phyloP scores from a whole-genome alignment of 306 rosid genomes.

The Vigna unguiculata region DNA sequence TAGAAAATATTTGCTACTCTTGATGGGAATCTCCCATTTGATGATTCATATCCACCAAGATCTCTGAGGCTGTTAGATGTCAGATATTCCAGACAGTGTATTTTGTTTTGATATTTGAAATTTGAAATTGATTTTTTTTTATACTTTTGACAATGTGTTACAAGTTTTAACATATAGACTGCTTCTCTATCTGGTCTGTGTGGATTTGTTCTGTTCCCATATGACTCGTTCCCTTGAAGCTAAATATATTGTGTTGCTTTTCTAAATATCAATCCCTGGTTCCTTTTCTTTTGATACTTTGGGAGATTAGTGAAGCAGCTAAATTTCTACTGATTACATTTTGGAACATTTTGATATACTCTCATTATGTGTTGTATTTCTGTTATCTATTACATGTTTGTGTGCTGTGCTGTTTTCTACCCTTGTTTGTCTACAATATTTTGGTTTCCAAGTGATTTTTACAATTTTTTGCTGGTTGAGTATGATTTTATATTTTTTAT shows the following conservation, averaged over 20 bases:
- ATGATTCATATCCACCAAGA: conserved; percentile 59
- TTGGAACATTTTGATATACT: no score
- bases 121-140: no score
- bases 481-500: no score
- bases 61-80: conserved; percentile 50
- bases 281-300: not conserved
- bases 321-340: no score
- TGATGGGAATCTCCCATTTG: conserved; percentile 53
- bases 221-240: conserved; percentile 99
- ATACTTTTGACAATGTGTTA: not conserved
- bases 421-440: no score
- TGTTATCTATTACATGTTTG: no score
- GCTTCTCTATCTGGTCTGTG: conserved; percentile 93
- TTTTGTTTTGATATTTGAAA: no score
- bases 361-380: no score
- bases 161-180: not conserved
- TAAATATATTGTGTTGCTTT: conserved; percentile 54
- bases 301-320: conserved; percentile 57
- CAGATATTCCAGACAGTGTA: no score
- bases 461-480: no score
- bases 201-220: conserved; percentile 66
- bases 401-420: no score
- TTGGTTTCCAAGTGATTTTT: no score
- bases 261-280: not conserved
- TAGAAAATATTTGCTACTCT: conserved; percentile 58